Evolutionary conservation across 2,329 filamentous ascomycete species (phyloP), one percentile per base, ranked within the genome.

Genomic region (Colletotrichum shisoi): DNA sequence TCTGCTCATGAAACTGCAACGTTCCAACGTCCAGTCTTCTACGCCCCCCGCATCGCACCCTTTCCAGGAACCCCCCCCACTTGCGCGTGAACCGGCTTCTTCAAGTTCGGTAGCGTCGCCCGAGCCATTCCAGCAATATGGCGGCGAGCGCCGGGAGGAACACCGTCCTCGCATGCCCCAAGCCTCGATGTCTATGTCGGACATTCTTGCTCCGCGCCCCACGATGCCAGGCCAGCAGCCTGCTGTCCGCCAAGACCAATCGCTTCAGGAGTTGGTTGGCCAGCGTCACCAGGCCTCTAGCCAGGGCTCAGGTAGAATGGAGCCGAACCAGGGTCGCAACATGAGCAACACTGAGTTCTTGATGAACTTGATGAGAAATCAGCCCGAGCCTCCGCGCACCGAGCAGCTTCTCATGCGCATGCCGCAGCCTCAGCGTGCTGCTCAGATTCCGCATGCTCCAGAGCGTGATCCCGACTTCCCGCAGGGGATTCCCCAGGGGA

Each of bases 281-380:
- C 85, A 87, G 72, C 86, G 87, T 56, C 85, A 87, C 71, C 83
- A 83, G 45, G 79, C 82, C 15, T 80, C 84, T 19, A 86, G 80
- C 72, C 85, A 87, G 68, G 77, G 79, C 44, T 82, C 80, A 17
- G 76, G 75, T 7, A 80, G 84, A 40, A 76, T 78, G 42, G 83
- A 86, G 58, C 80, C 81, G 67, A 78, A 71, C 71, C 70, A 69
- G 61, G 75, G 75, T 71, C 81, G 79, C 54, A 83, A 81, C 74
- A 89, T 85, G 75, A 87, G 83, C 72, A 91, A 94, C 72, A 87
- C 90, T n/a, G 91, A 96, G 70, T 94, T 95, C 75, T 81, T 97
- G 56, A 91, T 96, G 78, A 91, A 89, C 69, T 83, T 97, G 37
- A 95, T 97, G 91, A 82, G 84, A 66, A 79, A 79, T 44, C 80